Evolutionary conservation across 164 flowering plant genomes (phyloP), one percentile per base, ranked within the genome.

Genomic region (Vitis rupestris): DNA sequence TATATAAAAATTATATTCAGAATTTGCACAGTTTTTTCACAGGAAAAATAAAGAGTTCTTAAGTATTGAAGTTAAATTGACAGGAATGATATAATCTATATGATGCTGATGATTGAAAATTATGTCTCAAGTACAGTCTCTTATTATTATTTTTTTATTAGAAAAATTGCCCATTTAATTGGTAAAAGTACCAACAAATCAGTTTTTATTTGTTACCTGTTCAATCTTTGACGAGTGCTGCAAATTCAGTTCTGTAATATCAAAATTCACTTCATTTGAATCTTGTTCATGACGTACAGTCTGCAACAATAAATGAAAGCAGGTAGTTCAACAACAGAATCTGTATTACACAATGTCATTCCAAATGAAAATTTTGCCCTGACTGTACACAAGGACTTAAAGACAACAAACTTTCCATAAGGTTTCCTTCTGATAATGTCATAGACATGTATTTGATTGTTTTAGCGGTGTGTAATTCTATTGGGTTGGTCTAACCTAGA

Each of bases 231-330:
- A 64, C 2, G 84, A 77, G 1, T 84, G 73, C 55, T 77, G 63
- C 27, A 68, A 59, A 58, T 71, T 70, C 68, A 85, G 71, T 74
- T 85, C 91, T 16, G 84, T 72, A 52, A 82, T 76, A 70, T 85
- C 91, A 70, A 87, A 80, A 44, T 80, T 80, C 59, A 77, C 80
- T 74, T 87, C 91, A 66, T 54, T 75, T 65, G 75, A 72, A 70
- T 79, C 68, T 59, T 67, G 76, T 59, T 85, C 87, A 79, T 76
- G 84, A 29, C 84, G 80, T 30, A 87, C 76, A 9, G 77, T 78
- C 91, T 85, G 80, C 81, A 80, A 31, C 3, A 66, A 37, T 30
- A 49, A 65, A 30, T 16, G 10, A n/a, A 56, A 60, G 50, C 8
- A 17, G 57, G 48, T 2, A 10, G 3, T 14, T 61, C 19, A 19